A percentile compares a stretch with the other conserved stretches of the same genome.
Conservation (phyloP, 108 stramenopile species). For the Seminavis robusta region DNA sequence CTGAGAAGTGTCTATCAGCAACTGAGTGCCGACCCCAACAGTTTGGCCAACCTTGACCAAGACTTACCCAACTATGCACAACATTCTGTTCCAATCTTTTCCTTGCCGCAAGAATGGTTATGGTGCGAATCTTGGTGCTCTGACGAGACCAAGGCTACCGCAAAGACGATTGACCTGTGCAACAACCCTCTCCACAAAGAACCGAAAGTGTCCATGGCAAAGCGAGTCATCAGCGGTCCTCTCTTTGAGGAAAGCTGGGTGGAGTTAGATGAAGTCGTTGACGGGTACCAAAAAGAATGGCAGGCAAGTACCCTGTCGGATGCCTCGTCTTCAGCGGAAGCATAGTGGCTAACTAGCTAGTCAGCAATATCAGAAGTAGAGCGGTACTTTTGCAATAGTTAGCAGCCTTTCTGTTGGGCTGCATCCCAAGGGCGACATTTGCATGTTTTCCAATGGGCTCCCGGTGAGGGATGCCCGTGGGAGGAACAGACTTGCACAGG, state of each 20-base stretch:
- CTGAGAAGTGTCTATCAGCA: conserved; percentile 92
- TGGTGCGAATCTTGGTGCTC: conserved; percentile 99
- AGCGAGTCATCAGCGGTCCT: conserved; percentile 91
- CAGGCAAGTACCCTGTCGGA: too few relatives aligned
- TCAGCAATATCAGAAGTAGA: too few relatives aligned
- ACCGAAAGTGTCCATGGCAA: conserved; percentile 98
- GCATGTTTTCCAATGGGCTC: too few relatives aligned
- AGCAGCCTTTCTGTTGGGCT: too few relatives aligned
- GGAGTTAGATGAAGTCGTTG: conserved; percentile 94
- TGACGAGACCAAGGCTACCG: conserved; percentile 89
- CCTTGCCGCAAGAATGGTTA: conserved; percentile 97
- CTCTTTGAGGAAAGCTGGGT: conserved; percentile 97
- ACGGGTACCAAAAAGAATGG: conserved; percentile 43
- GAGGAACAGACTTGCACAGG: too few relatives aligned
- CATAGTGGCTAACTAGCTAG: too few relatives aligned
- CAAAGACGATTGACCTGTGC: conserved; percentile 99
- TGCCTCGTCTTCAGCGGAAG: too few relatives aligned
- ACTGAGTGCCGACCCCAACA: conserved; percentile 93
- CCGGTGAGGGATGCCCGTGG: too few relatives aligned
- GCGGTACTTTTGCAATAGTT: too few relatives aligned
- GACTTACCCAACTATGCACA: conserved; percentile 99
- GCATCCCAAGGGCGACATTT: too few relatives aligned
- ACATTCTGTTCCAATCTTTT: conserved; percentile 83
- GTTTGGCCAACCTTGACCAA: conserved; percentile 97
- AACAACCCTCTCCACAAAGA: conserved; percentile 99